phyloP scores from a whole-genome alignment of 345 rosid species.

The Gossypium stocksii region DNA sequence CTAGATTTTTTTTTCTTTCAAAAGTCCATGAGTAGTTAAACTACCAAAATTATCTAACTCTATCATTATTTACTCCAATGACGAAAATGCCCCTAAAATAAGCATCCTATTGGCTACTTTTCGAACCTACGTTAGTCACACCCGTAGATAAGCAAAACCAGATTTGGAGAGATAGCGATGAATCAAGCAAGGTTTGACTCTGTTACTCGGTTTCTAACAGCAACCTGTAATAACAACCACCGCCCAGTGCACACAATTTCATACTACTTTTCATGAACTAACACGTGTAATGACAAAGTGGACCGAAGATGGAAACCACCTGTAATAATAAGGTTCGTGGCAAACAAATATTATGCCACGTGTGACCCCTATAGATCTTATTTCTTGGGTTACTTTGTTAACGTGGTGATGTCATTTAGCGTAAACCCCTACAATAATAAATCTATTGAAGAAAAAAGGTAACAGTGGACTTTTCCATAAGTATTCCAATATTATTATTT shows the following conservation, averaged over 20 bases:
- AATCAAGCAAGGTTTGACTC: not conserved
- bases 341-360: not conserved
- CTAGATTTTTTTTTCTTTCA: too few relatives aligned
- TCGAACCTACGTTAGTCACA: too few relatives aligned
- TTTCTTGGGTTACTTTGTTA: not conserved
- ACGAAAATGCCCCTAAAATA: too few relatives aligned
- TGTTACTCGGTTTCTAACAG: not conserved
- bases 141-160: too few relatives aligned
- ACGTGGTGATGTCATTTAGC: not conserved
- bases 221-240: not conserved
- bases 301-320: not conserved
- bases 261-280: not conserved
- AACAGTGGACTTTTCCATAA: too few relatives aligned
- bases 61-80: too few relatives aligned
- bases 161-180: too few relatives aligned
- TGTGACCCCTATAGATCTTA: not conserved
- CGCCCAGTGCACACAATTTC: not conserved
- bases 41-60: too few relatives aligned
- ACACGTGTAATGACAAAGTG: conserved; percentile 6
- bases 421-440: not conserved
- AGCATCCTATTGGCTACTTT: too few relatives aligned
- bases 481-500: too few relatives aligned
- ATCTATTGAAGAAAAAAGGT: not conserved
- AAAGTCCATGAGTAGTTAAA: too few relatives aligned
- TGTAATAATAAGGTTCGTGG: conserved; percentile 5